Percentiles rank a stretch among this genome's conserved stretches.
These are phyloP conservation scores for Aspergillus steynii DNA, from an alignment of 495 filamentous ascomycete genomes.

Conservation along the genomic window DNA sequence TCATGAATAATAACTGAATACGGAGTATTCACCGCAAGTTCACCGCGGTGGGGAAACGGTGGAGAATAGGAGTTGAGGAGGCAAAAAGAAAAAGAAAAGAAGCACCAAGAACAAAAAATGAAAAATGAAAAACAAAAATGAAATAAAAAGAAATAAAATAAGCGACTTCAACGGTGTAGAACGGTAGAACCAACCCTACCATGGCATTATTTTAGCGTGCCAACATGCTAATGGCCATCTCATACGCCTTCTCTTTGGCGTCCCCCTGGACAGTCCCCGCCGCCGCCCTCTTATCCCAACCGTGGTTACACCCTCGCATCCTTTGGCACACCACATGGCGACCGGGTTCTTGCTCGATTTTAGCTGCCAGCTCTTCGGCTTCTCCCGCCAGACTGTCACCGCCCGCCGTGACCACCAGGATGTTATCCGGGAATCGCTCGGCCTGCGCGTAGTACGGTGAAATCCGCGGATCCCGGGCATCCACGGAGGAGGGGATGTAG, in stretches of 20 bases:
- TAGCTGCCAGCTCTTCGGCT: constrained; percentile 40
- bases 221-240: constrained; percentile 36
- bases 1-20: not conserved
- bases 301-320: constrained; percentile 45
- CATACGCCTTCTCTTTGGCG: constrained; percentile 39
- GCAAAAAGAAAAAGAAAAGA: not conserved
- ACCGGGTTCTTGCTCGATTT: constrained; percentile 27
- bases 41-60: not conserved
- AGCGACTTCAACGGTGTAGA: not conserved
- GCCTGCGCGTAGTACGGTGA: constrained; percentile 43
- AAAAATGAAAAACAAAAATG: not conserved
- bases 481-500: constrained; percentile 32
- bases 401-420: constrained; percentile 46
- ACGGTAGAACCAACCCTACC: too few species aligned
- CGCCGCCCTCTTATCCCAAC: constrained; percentile 35
- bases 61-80: not conserved
- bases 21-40: constrained; percentile 13
- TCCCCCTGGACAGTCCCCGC: constrained; percentile 26
- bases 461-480: constrained; percentile 45
- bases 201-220: not conserved
- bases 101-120: not conserved
- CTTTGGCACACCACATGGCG: constrained; percentile 39
- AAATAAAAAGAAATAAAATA: not conserved
- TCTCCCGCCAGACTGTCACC: constrained; percentile 43
- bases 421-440: constrained; percentile 37